Conservation (phyloP, 148 eudicot species). For the Camellia lanceoleosa region DNA sequence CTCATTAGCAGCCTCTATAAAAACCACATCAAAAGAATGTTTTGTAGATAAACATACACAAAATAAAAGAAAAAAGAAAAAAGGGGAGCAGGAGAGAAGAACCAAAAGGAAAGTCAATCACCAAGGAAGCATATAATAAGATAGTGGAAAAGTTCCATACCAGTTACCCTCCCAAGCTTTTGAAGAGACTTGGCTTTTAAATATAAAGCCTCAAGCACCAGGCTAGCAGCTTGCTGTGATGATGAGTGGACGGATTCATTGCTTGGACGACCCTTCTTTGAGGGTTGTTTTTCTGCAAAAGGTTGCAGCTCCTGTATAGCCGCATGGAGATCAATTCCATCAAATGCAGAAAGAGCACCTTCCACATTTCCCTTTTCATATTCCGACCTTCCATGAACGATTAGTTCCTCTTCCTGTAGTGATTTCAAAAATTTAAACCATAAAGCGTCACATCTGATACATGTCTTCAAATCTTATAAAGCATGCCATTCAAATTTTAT, state of each 20-base stretch:
- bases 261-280: slow-evolving; percentile 62
- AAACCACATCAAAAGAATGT: slow-evolving; percentile 14
- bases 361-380: slow-evolving; percentile 94
- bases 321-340: slow-evolving; percentile 91
- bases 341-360: slow-evolving; percentile 87
- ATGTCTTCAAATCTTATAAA: slow-evolving; percentile 7
- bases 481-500: not conserved
- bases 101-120: not conserved
- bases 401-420: slow-evolving; percentile 72
- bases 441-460: slow-evolving; percentile 21
- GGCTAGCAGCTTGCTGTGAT: slow-evolving; percentile 79
- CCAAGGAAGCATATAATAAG: not conserved
- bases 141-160: slow-evolving; percentile 31
- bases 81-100: not conserved
- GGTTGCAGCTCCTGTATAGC: slow-evolving; percentile 81
- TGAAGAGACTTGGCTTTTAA: slow-evolving; percentile 96
- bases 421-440: slow-evolving; percentile 1
- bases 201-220: slow-evolving; percentile 85
- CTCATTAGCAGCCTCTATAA: slow-evolving; percentile 83
- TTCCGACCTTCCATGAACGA: slow-evolving; percentile 84
- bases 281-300: slow-evolving; percentile 47
- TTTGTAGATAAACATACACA: slow-evolving; percentile 8
- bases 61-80: not conserved
- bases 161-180: slow-evolving; percentile 77
- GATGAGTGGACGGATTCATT: slow-evolving; percentile 38